Conservation (phyloP, 176 grass and related monocot species). For the Aechmea fasciata region DNA sequence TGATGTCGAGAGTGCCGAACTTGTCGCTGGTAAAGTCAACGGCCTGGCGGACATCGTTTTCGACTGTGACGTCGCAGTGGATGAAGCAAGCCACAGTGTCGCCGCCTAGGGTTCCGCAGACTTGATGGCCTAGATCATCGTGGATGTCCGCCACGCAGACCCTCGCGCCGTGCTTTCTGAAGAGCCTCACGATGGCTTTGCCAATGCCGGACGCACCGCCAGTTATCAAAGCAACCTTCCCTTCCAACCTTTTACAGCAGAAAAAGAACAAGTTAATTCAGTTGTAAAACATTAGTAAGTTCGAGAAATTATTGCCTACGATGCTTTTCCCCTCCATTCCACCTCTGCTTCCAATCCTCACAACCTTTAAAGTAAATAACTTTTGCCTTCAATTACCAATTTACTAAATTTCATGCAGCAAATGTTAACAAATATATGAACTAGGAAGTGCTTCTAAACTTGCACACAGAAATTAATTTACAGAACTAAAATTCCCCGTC, state of each 20-base stretch:
- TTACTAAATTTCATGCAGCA: no score
- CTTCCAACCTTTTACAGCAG: conserved; percentile 37
- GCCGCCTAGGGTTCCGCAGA: conserved; percentile 45
- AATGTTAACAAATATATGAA: no score
- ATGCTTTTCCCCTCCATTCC: no score
- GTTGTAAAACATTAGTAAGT: not conserved
- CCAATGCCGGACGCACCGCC: conserved; percentile 70
- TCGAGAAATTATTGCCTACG: no score
- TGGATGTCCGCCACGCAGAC: conserved; percentile 66
- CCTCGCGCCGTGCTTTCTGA: conserved; percentile 75
- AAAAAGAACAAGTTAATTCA: not conserved
- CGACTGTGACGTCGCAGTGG: conserved; percentile 57
- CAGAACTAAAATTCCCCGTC: no score
- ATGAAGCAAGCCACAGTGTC: conserved; percentile 27
- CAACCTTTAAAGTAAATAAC: no score
- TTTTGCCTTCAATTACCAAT: no score
- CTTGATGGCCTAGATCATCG: conserved; percentile 42
- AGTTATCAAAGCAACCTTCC: conserved; percentile 77
- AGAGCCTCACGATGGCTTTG: conserved; percentile 66
- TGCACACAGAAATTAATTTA: no score
- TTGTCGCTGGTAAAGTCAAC: conserved; percentile 34
- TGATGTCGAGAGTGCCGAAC: conserved; percentile 65
- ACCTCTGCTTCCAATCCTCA: no score
- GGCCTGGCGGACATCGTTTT: conserved; percentile 51
- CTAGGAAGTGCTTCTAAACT: no score